Base-by-base conservation (phyloP, 1,139 yeast species). In the Ashbya aceris region DNA sequence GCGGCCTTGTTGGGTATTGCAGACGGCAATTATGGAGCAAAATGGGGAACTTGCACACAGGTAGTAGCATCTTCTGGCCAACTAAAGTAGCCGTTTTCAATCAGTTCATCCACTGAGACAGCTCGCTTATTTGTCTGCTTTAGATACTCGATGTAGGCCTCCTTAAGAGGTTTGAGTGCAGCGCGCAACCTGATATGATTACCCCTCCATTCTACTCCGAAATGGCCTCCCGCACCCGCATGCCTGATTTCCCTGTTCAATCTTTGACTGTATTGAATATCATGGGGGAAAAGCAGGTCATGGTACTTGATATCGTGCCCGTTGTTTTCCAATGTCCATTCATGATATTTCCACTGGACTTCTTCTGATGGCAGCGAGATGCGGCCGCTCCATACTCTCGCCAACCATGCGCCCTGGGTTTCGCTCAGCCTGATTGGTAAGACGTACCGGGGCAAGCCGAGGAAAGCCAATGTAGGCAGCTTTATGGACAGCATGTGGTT, bases 371-470 rank as follows among this genome's bases (percentile, higher is more conserved):
- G 83, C 8, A 76, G 54, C 9, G 50, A 33, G n/a, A 76, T 58
- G 32, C 73, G 63, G 2, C 74, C 72, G 6, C 71, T 58, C 69
- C 75, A 76, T 8, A 77, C 68, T 48, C 80, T 67, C 8, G 79
- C 72, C 14, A 76, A 58, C 60, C 73, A 71, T 2, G 75, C 70
- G 2, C 73, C 77, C 52, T 77, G 82, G 3, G 74, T 61, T 51
- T 78, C 83, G 5, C 77, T 66, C 4, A 71, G 55, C 41, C 79
- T 70, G 39, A 78, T 72, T 1, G 83, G 81, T 20, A 76, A 65
- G 9, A 74, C 73, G 46, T 67, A 69, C 46, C 71, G 64, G n/a
- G 77, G 72, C 46, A 73, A 59, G 1, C 76, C 77, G 30, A 73
- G 64, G 27, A 76, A 60, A 1, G 74, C 77, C 44, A 78, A 55